Evolutionary conservation across 1,139 yeast species (phyloP).

Genomic region (Hanseniaspora uvarum): DNA sequence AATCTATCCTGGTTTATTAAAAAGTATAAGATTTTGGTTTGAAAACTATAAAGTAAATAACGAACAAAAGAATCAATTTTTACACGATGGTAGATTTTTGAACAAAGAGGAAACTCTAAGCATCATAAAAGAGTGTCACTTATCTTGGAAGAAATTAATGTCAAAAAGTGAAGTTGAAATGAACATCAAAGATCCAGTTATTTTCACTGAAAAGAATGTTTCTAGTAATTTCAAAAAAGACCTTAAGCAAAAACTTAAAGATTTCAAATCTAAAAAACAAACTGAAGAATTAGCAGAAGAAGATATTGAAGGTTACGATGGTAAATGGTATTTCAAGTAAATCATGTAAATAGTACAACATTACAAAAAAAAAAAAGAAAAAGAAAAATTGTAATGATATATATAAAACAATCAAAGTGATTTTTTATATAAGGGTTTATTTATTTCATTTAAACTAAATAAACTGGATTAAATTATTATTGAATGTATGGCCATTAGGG

Average conservation of each 20-base stretch:
- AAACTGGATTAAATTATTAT: background rate
- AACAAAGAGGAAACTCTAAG: slow-evolving; percentile 60
- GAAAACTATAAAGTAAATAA: slow-evolving; percentile 89
- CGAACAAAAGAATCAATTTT: slow-evolving; percentile 77
- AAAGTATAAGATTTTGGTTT: slow-evolving; percentile 86
- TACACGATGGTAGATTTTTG: slow-evolving; percentile 71
- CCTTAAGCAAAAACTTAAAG: background rate
- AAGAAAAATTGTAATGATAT: background rate
- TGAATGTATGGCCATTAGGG: background rate
- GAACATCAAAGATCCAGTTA: slow-evolving; percentile 9
- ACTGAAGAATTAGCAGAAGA: background rate
- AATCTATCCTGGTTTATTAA: slow-evolving; percentile 73
- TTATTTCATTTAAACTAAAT: background rate
- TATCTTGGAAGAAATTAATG: slow-evolving; percentile 66
- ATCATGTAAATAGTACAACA: background rate
- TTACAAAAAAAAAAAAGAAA: background rate
- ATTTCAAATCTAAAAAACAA: background rate
- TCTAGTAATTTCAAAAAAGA: background rate
- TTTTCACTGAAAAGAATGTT: slow-evolving; percentile 1
- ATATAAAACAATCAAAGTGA: no score
- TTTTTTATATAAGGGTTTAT: no score
- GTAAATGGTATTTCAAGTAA: slow-evolving; percentile 15
- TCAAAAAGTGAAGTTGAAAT: slow-evolving; percentile 36
- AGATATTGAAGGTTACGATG: slow-evolving; percentile 6
- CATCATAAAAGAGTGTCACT: slow-evolving; percentile 62